Base-by-base conservation (phyloP, 306 rosid genomes). In the Oxytropis ochrocephala region DNA sequence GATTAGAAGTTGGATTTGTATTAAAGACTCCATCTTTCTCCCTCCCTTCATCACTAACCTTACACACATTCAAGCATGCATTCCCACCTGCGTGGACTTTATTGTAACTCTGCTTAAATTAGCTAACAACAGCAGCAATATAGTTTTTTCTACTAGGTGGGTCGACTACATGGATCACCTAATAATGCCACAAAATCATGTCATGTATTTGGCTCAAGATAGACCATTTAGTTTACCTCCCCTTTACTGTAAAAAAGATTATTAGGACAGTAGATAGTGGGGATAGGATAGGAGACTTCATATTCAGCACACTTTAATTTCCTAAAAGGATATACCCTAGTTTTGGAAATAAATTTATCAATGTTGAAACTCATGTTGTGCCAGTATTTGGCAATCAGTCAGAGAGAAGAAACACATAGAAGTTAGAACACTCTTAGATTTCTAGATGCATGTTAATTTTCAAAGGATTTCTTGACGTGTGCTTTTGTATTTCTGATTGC, bases 401-500 rank as follows among this genome's bases (percentile, higher is more conserved):
- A 49, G 27, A 19, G 50, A 39, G 5, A 7, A 38, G 41, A 14
- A 33, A 70, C 64, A 50, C 6, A 1, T 5, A 29, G n/a, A n/a
- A n/a, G n/a, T n/a, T n/a, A n/a, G n/a, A 16, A 19, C 27, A 48
- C 50, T 4, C 12, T 36, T 21, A 24, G 30, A 29, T 67, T 76
- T 29, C 14, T 66, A 46, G 51, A 29, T 61, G 42, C 18, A 48
- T 69, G 9, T 42, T 14, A 18, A 29, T 75, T 66, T 47, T 70
- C 38, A 47, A 3, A 75, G 56, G 32, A 29, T 54, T 53, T 60
- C 36, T 68, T 79, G 44, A 83, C 64, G 46, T 62, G 19, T 73
- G 67, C 42, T 59, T 10, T 69, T 69, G 69, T 41, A 80, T 74
- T 54, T 76, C 70, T 46, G 55, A 24, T 68, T 84, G 87, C 95